These are phyloP conservation scores for Parsonsia alboflavescens DNA, from an alignment of 257 asterid genomes.

Conservation along the genomic window DNA sequence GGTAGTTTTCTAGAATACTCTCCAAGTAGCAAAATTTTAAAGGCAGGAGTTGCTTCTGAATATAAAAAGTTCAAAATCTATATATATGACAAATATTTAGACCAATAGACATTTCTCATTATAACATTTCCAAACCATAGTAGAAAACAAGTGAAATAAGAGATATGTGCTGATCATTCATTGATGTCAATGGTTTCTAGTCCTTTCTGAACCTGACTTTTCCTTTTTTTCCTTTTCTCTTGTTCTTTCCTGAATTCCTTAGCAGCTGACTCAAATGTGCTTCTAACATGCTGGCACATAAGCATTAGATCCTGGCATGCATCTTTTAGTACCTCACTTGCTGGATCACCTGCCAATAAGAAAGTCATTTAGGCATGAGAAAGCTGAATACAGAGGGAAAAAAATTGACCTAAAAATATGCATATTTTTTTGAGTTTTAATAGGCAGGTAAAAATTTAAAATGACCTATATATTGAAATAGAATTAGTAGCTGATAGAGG, in stretches of 20 bases:
- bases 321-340: constrained; percentile 78
- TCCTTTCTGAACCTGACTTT: constrained; percentile 7
- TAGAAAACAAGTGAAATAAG: neutral
- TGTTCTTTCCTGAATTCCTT: constrained; percentile 40
- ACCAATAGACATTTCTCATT: neutral
- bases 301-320: constrained; percentile 79
- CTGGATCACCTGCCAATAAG: constrained; percentile 59
- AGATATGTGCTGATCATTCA: constrained; percentile 6
- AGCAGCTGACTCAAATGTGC: constrained; percentile 66
- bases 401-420: neutral
- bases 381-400: neutral
- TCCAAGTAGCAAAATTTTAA: too few relatives aligned
- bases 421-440: neutral
- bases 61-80: too few relatives aligned
- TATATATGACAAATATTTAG: too few relatives aligned
- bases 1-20: too few relatives aligned
- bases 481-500: neutral
- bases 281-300: constrained; percentile 57
- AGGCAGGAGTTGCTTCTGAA: too few relatives aligned
- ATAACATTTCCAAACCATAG: neutral
- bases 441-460: neutral
- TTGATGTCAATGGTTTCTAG: constrained; percentile 25
- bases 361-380: neutral
- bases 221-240: neutral
- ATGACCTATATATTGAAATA: neutral